These are phyloP conservation scores for Canavalia gladiata DNA, from an alignment of 306 rosid species.

Conservation along the genomic window DNA sequence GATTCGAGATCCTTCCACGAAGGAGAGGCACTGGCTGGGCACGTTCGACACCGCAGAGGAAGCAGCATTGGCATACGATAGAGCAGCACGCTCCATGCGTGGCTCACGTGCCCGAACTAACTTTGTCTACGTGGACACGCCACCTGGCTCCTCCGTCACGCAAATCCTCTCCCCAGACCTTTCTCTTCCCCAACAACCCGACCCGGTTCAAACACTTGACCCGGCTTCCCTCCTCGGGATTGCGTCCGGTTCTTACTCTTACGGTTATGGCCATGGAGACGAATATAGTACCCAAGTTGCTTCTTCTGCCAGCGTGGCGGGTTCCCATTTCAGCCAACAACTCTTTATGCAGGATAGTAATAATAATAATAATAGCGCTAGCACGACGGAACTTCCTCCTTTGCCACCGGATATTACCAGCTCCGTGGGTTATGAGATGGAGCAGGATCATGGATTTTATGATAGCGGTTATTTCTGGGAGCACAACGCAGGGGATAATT, in stretches of 20 bases:
- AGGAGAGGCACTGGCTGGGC: constrained; percentile 68
- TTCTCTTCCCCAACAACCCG: constrained; percentile 29
- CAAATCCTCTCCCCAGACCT: constrained; percentile 59
- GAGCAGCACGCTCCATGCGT: constrained; percentile 70
- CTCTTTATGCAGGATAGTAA: background rate
- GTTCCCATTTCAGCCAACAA: constrained; percentile 42
- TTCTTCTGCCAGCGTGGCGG: background rate
- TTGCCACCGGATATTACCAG: constrained; percentile 66
- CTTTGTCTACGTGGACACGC: constrained; percentile 60
- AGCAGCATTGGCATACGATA: constrained; percentile 66
- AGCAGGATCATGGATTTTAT: constrained; percentile 10
- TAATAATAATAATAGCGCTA: background rate
- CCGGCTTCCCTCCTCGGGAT: constrained; percentile 17
- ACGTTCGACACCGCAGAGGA: constrained; percentile 72
- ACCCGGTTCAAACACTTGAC: background rate
- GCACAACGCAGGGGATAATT: constrained; percentile 34
- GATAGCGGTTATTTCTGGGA: constrained; percentile 33
- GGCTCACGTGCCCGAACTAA: constrained; percentile 71
- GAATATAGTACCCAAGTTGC: background rate
- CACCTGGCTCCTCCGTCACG: constrained; percentile 62
- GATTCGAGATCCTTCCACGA: constrained; percentile 67
- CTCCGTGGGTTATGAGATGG: constrained; percentile 49
- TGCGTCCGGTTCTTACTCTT: background rate
- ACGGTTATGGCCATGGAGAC: constrained; percentile 5
- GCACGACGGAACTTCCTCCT: constrained; percentile 57